Evolutionary conservation across 805 yeast species (phyloP), one percentile per base, ranked within the genome.

Genomic region (Candida quercuum): DNA sequence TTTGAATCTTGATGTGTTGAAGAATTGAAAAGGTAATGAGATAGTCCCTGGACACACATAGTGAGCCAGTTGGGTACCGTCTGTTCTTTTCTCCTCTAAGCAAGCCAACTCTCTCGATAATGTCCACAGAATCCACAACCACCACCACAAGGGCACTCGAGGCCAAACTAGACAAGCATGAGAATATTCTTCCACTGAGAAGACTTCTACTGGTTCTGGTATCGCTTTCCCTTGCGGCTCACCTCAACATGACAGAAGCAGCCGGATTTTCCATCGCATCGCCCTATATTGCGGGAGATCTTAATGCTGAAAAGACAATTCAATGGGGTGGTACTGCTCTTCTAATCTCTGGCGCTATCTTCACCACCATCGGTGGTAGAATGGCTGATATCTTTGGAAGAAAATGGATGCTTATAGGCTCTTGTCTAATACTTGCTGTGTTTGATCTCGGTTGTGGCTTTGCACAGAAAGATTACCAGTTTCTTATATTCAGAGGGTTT

Each of bases 291-390:
- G 76, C 72, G 2, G 51, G 59, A 25, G 73, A 66, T 20, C 56
- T 75, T 33, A 39, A 69, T 32, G 72, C 76, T 1, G 57, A 66
- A 24, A 57, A 57, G 20, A 66, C 77, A 1, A 71, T 75, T 24
- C 71, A 76, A 35, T 76, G 83, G 82, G 78, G 77, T 0, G 79
- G 79, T 12, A 70, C 81, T 0, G 69, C 79, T 3, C 54, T 69
- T 13, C 54, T 74, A 21, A 66, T 76, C 35, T 75, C 79, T 6
- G 68, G 67, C 35, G 64, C 76, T 6, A 68, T 69, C 6, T 72
- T 74, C 43, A 80, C 75, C 46, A 72, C 74, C 4, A 49, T 74
- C 10, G 65, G 70, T 34, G 82, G 82, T 1, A 57, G 82, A 23
- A 49, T 74, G 19, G 66, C 78, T 2, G 82, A 76, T 50, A 72